Percentiles rank a stretch among this genome's conserved stretches.
These are phyloP conservation scores for Coccomyxa sp. DNA, from an alignment of 139 green algal genomes.

Conservation along the genomic window DNA sequence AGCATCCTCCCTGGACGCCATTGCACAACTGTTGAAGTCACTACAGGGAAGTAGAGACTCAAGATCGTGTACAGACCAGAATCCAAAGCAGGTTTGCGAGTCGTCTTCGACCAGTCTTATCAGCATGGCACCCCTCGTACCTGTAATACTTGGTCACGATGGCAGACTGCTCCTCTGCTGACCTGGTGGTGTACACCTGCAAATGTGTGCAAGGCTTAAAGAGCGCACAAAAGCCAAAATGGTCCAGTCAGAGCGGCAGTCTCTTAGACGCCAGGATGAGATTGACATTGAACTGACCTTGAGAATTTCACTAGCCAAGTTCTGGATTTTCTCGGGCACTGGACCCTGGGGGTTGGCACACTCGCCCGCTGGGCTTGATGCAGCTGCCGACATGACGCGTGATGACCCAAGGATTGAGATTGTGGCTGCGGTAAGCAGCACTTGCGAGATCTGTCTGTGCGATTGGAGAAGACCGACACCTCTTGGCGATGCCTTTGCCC, in stretches of 20 bases:
- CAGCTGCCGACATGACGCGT: neutral
- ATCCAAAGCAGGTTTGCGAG: neutral
- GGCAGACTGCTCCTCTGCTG: neutral
- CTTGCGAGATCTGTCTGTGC: neutral
- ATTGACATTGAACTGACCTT: no score
- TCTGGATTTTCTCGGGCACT: neutral
- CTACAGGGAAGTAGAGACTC: neutral
- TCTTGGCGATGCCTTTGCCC: no score
- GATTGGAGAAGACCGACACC: no score
- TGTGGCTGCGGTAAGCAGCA: neutral
- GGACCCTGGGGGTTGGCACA: neutral
- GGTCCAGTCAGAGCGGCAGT: neutral
- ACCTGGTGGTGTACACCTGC: neutral
- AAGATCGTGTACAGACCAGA: neutral
- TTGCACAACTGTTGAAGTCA: neutral
- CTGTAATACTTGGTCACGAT: neutral
- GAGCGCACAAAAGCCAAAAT: neutral
- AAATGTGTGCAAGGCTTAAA: neutral
- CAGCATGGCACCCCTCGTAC: neutral
- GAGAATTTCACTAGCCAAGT: neutral
- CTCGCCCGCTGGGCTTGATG: neutral
- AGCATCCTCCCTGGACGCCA: neutral
- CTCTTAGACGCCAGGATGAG: neutral
- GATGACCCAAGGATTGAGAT: neutral
- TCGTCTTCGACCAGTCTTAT: neutral